These are phyloP conservation scores for Litsea cubeba DNA, from an alignment of 164 flowering plant species.

Conservation along the genomic window DNA sequence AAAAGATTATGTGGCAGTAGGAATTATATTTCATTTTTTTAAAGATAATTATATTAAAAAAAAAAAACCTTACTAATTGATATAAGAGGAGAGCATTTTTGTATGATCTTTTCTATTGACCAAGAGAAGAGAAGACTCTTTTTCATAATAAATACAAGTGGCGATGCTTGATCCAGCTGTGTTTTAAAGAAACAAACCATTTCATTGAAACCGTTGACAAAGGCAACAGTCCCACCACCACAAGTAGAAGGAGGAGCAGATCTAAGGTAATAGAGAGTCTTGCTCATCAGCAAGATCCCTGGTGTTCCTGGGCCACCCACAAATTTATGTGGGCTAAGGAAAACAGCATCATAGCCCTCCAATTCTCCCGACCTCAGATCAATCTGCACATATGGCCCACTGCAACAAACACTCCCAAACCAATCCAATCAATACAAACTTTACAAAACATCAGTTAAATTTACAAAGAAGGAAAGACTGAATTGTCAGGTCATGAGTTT, in stretches of 20 bases:
- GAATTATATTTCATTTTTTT: too few relatives aligned
- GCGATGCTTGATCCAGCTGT: background rate
- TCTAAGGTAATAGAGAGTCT: slow-evolving; percentile 39
- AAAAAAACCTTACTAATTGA: too few relatives aligned
- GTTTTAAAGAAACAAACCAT: slow-evolving; percentile 25
- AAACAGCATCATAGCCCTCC: slow-evolving; percentile 78
- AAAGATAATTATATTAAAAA: too few relatives aligned
- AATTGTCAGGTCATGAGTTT: background rate
- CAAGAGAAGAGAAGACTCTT: too few relatives aligned
- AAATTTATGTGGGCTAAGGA: slow-evolving; percentile 77
- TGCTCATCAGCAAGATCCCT: slow-evolving; percentile 58
- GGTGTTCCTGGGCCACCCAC: slow-evolving; percentile 80
- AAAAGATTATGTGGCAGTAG: too few relatives aligned
- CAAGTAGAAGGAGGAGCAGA: slow-evolving; percentile 65
- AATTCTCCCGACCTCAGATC: slow-evolving; percentile 63
- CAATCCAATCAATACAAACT: background rate
- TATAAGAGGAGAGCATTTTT: too few relatives aligned
- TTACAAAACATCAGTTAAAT: too few relatives aligned
- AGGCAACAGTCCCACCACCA: slow-evolving; percentile 75
- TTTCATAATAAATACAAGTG: too few relatives aligned
- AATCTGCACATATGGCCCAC: slow-evolving; percentile 59
- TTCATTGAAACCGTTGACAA: slow-evolving; percentile 55
- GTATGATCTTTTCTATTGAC: too few relatives aligned
- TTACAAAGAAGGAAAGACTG: too few relatives aligned
- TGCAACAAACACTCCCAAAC: slow-evolving; percentile 9